Evolutionary conservation across 2,329 filamentous ascomycete species (phyloP), one percentile per base, ranked within the genome.

Genomic region (Hyphodiscus sp.): DNA sequence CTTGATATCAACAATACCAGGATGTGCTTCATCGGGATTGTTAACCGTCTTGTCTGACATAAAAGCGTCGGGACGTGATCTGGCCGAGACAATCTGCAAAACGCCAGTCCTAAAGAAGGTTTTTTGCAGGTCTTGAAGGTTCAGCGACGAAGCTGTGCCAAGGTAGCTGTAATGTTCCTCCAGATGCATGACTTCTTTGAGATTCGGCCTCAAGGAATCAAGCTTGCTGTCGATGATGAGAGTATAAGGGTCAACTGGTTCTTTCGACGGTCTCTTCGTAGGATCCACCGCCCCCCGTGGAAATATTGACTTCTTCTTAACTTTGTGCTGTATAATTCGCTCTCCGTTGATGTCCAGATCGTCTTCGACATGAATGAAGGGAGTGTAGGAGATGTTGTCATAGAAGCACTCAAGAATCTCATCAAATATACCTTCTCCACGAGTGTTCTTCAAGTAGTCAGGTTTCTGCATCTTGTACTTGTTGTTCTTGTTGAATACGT

Each of bases 401-500:
- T 97, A 99, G 67, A 99, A 95, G 68, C 92, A 96, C 65, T 91
- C 91, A 15, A 97, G 76, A 43, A 97, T 88, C 60, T 97, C 92
- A 61, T 95, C 89, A 50, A 88, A 89, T n/a, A 97, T 88, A 15
- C 90, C 90, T 68, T 97, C 91, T 2, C 89, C 91, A 20, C 84
- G 85, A 0, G 91, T 95, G 68, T 97, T 97, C 71, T 95, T 96
- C 62, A 97, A 79, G 70, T 99, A 99, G 66, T 97, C 94, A 0
- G 80, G 74, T 67, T 95, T 95, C 67, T 95, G 91, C 94, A 99
- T 99, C 72, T 99, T 99, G 70, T 94, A 82, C 73, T 97, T 97
- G 74, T 97, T 97, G 75, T 97, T 99, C 72, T 95, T 96, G 76
- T 99, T 99, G 81, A 97, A 97, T n/a, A 95, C 89, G 67, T 99